Base-by-base conservation (phyloP, 768 basidiomycete genomes). In the Trametes gibbosa region DNA sequence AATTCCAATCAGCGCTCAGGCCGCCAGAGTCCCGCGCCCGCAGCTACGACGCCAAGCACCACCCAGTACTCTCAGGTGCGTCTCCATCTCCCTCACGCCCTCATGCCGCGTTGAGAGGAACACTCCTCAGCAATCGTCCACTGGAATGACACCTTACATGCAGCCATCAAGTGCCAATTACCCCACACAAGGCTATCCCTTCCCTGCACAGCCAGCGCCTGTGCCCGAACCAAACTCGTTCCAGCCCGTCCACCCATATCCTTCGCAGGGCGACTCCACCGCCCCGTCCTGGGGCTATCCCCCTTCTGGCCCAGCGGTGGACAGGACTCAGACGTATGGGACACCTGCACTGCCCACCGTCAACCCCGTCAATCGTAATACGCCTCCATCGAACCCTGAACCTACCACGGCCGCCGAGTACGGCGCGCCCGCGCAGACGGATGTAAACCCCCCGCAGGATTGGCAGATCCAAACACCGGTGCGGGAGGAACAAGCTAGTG, bases 241-340 rank as follows among this genome's bases (percentile, higher is more conserved):
- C 66, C 65, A 80, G 59, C 72, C 74, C 42, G 63, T 79, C 19
- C 66, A 75, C 49, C 68, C 76, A 6, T 79, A 77, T 50, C 66
- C 74, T 47, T 58, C 78, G 16, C 65, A 81, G 27, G 67, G 81
- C 34, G 77, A 80, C 17, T 45, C 65, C n/a, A 54, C 41, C 55
- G 72, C 79, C 12, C 74, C 83, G 27, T 69, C 78, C 37, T 89
- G 87, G 87, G 80, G 75, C 8, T 89, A 88, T 66, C 62, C 74
- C 16, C 63, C 70, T 40, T 23, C 69, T 13, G 39, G 57, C 35
- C 68, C 63, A 65, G 72, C 58, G 66, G 73, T 66, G 62, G 74
- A 58, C 69, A 80, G 58, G 57, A 71, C 59, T 78, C 67, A 83
- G 75, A 65, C 83, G 70, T 70, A 75, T 74, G n/a, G 74, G 5